Evolutionary conservation across 768 basidiomycete genomes (phyloP).

Genomic region (Fibroporia radiculosa): DNA sequence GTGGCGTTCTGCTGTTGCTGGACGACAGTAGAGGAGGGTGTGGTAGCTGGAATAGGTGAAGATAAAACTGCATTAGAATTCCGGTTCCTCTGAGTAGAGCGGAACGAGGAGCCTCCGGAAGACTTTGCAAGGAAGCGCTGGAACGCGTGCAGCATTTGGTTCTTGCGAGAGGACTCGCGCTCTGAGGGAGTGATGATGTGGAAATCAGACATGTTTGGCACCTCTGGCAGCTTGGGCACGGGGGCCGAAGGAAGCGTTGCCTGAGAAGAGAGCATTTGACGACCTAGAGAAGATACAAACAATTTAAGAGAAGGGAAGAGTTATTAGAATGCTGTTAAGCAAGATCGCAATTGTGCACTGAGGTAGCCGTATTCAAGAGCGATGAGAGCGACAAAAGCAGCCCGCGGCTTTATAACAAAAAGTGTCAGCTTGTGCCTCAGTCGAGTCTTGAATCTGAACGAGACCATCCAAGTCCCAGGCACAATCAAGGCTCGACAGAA

Average conservation of each 20-base stretch:
- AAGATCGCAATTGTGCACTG: not conserved
- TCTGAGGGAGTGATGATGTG: not conserved
- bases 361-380: not conserved
- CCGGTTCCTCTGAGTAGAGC: not conserved
- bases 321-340: not conserved
- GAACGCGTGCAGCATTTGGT: not conserved
- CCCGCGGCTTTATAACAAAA: not conserved
- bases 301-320: not conserved
- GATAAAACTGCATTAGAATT: not conserved
- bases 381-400: not conserved
- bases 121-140: not conserved
- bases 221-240: not conserved
- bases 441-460: no score
- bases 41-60: not conserved
- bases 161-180: not conserved
- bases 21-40: not conserved
- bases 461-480: no score
- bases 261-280: not conserved
- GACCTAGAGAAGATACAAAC: not conserved
- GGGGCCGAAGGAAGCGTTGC: not conserved
- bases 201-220: not conserved
- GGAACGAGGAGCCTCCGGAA: not conserved
- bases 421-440: not conserved
- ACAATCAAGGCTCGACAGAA: no score
- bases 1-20: not conserved